phyloP scores from a whole-genome alignment of 352 stramenopile species.

The Globisporangium cystogenes region DNA sequence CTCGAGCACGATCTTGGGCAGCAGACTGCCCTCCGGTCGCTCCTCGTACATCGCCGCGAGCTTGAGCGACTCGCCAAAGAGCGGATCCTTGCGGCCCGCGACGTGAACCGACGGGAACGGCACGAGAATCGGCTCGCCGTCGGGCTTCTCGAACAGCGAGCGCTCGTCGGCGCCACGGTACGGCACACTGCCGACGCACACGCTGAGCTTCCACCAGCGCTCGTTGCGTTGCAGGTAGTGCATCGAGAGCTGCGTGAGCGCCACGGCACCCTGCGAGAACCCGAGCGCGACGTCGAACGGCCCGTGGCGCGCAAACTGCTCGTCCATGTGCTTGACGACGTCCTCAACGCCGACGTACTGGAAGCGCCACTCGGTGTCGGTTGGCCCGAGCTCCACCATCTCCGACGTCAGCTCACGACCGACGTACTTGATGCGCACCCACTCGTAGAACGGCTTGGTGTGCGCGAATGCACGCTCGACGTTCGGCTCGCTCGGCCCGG shows the following conservation, averaged over 20 bases:
- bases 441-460: conserved; percentile 73
- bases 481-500: conserved; percentile 45
- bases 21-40: conserved; percentile 8
- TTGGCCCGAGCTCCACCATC: conserved; percentile 3
- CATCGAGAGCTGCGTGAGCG: conserved; percentile 62
- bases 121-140: conserved; percentile 30
- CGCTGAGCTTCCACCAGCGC: conserved; percentile 44
- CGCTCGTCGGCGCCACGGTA: conserved; percentile 29
- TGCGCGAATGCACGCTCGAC: conserved; percentile 51
- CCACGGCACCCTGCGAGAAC: conserved; percentile 73
- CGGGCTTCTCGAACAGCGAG: conserved; percentile 33
- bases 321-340: conserved; percentile 47
- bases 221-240: conserved; percentile 36
- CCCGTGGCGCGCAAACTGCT: conserved; percentile 48
- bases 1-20: conserved; percentile 27
- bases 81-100: conserved; percentile 28
- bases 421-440: conserved; percentile 28
- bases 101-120: conserved; percentile 51
- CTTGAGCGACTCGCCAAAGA: conserved; percentile 20
- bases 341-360: conserved; percentile 27
- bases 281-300: conserved; percentile 72
- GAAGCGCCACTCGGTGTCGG: conserved; percentile 12
- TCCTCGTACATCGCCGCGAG: conserved; percentile 31
- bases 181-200: conserved; percentile 41
- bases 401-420: conserved; percentile 14